These are phyloP conservation scores for Phyllosticta capitalensis DNA, from an alignment of 2,329 filamentous ascomycete species.

Conservation along the genomic window DNA sequence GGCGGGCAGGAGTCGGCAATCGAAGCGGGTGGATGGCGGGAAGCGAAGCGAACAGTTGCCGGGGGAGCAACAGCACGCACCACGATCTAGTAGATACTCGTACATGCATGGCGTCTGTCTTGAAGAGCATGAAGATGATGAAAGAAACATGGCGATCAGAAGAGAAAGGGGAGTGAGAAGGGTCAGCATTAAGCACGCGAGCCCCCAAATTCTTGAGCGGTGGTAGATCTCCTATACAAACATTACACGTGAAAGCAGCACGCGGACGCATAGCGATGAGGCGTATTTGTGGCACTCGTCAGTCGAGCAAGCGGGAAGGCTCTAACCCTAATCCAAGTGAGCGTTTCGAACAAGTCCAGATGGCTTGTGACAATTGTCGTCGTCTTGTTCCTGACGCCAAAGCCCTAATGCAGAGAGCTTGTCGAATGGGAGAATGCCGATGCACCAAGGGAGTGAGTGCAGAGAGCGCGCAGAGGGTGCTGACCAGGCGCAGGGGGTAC, in stretches of 20 bases:
- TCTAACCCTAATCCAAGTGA: not conserved
- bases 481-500: too few relatives aligned
- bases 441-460: not conserved
- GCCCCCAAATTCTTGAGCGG: too few relatives aligned
- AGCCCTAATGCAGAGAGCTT: not conserved
- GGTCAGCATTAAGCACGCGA: not conserved
- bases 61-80: not conserved
- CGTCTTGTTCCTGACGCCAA: not conserved
- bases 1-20: not conserved
- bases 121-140: too few relatives aligned
- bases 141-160: not conserved
- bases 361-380: too few relatives aligned
- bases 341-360: not conserved
- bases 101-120: too few relatives aligned
- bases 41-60: not conserved
- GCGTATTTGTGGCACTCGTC: not conserved
- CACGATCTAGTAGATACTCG: too few relatives aligned
- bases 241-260: not conserved
- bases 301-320: not conserved
- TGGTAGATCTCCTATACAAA: not conserved
- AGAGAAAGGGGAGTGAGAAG: not conserved
- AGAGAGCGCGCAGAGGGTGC: not conserved
- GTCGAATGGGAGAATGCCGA: not conserved
- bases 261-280: not conserved
- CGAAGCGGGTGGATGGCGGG: not conserved